Percentiles rank a stretch among this genome's conserved stretches.
Evolutionary conservation across 2,329 filamentous ascomycete species (phyloP).

Genomic region (Colletotrichum chlorophyti): DNA sequence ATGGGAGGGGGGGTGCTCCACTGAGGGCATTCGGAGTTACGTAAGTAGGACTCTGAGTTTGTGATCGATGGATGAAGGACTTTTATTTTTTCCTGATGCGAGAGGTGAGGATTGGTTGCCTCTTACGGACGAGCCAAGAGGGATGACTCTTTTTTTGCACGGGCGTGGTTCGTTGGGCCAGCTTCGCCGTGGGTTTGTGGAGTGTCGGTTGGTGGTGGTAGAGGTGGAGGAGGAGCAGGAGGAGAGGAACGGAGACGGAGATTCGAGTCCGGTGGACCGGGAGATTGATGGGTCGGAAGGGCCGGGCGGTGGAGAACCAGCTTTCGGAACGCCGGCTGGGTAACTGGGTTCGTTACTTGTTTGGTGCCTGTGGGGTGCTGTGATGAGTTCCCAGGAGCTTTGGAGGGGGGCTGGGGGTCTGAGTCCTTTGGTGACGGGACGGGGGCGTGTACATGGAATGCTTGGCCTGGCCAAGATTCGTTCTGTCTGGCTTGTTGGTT

Average conservation of each 20-base stretch:
- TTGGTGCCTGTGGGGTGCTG: neutral
- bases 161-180: too few species aligned
- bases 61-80: too few species aligned
- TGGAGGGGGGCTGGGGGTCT: too few species aligned
- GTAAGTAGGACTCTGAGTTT: slow-evolving; percentile 15
- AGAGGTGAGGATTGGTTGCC: neutral
- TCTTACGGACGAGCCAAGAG: neutral
- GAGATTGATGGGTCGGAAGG: neutral
- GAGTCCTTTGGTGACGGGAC: too few species aligned
- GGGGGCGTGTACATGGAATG: too few species aligned
- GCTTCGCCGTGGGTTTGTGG: too few species aligned
- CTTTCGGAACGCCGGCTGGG: neutral
- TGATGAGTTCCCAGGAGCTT: too few species aligned
- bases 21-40: slow-evolving; percentile 15
- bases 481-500: too few species aligned
- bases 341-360: neutral
- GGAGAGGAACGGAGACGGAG: neutral
- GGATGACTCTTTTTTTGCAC: neutral
- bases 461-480: too few species aligned
- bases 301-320: neutral
- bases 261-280: neutral
- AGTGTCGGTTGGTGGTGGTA: neutral
- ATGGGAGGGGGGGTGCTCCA: neutral
- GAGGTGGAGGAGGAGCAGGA: neutral
- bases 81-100: neutral